Conservation (phyloP, 257 asterid species). For the Solanum habrochaites region DNA sequence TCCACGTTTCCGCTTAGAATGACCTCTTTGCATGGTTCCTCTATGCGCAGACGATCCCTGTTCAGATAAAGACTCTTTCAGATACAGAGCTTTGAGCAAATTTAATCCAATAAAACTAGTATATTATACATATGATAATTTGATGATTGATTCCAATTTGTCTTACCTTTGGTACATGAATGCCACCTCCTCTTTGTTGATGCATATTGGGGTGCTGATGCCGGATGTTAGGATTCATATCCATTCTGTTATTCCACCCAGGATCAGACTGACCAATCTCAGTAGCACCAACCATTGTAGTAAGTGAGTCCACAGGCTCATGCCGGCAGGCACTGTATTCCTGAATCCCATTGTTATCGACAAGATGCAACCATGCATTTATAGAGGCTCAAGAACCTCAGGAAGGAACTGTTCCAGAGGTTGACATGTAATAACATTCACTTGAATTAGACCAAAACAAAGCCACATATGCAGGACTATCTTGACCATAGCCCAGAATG, state of each 20-base stretch:
- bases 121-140: neutral
- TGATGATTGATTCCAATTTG: neutral
- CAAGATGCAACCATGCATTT: too few relatives aligned
- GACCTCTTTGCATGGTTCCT: neutral
- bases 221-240: conserved; percentile 7
- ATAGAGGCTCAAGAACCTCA: too few relatives aligned
- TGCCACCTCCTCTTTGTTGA: conserved; percentile 3
- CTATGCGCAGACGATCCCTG: neutral
- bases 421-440: too few relatives aligned
- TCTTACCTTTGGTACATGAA: neutral
- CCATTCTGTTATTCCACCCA: neutral
- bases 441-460: too few relatives aligned
- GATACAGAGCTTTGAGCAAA: neutral
- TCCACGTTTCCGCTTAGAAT: conserved; percentile 14
- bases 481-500: too few relatives aligned
- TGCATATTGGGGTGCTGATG: conserved; percentile 1
- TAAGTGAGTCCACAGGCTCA: conserved; percentile 23
- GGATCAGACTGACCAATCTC: conserved; percentile 13
- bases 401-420: too few relatives aligned
- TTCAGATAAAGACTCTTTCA: neutral
- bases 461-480: too few relatives aligned
- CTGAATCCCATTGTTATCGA: too few relatives aligned
- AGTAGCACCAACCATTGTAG: conserved; percentile 35
- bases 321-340: too few relatives aligned
- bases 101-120: neutral